Evolutionary conservation across 2,329 filamentous ascomycete species (phyloP), one percentile per base, ranked within the genome.

Genomic region (Curvularia sp.): DNA sequence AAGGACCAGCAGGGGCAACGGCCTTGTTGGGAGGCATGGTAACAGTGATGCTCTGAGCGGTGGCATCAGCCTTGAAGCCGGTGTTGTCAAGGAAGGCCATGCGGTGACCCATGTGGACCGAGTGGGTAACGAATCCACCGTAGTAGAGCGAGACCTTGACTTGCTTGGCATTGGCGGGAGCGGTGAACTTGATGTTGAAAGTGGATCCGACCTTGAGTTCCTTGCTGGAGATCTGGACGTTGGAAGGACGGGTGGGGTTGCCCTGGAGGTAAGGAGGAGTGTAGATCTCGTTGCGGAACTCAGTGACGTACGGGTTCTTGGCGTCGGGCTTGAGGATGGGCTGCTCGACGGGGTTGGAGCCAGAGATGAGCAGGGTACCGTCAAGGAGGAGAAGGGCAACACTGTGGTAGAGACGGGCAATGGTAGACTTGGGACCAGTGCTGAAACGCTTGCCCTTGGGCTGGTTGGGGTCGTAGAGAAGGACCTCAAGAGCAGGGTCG

Each of bases 261-360:
- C 83, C 84, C 46, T 80, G 77, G 18, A 88, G 80, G 66, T 88
- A 88, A 3, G 85, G 84, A 39, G 86, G 86, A 27, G 83, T 84
- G 69, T 86, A 88, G 53, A 82, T 83, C 70, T 88, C 86, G 42
- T 87, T 84, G 34, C 85, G 81, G 77, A 86, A 87, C 60, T 88
- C 86, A 1, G 85, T 88, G 18, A 81, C 78, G 69, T 79, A 88
- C 9, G 81, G 82, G 56, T 83, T 73, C 52, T 79, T 66, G 0
- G 77, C 72, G 52, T 79, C 74, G 8, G 82, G 65, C 13, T 74
- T 67, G 10, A 85, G 78, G 32, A 84, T 73, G 15, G 84, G 85
- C 79, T 83, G 82, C 66, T 87, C 81, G 27, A 86, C 82, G 1
- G 86, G 86, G 70, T 87, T 87, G 51, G 83, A 86, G 30, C 86